Evolutionary conservation across 768 basidiomycete genomes (phyloP).

Genomic region (Boletellus sp.): DNA sequence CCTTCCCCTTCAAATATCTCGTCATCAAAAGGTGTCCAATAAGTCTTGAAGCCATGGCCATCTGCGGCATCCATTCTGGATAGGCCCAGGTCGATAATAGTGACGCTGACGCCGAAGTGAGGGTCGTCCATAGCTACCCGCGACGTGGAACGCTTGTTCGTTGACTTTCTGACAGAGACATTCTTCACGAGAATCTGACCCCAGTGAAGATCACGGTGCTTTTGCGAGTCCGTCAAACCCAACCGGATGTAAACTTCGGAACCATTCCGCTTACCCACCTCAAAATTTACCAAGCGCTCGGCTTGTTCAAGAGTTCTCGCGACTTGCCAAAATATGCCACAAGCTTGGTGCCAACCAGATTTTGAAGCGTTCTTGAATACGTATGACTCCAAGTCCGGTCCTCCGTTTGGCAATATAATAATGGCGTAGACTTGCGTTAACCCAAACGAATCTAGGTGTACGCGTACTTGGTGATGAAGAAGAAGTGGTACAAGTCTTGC

Average conservation of each 20-base stretch:
- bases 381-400: constrained; percentile 86
- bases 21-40: constrained; percentile 82
- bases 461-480: constrained; percentile 6
- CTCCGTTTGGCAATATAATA: constrained; percentile 87
- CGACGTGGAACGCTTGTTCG: constrained; percentile 31
- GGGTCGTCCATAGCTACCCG: constrained; percentile 60
- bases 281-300: constrained; percentile 78
- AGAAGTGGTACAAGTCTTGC: neutral
- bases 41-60: constrained; percentile 41
- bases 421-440: constrained; percentile 82
- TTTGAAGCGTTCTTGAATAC: constrained; percentile 55
- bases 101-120: constrained; percentile 66
- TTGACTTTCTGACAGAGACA: constrained; percentile 35
- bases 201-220: constrained; percentile 99
- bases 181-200: constrained; percentile 89
- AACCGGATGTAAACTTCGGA: neutral
- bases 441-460: constrained; percentile 61
- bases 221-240: constrained; percentile 5
- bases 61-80: constrained; percentile 73
- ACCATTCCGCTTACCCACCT: constrained; percentile 50
- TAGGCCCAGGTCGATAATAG: constrained; percentile 92
- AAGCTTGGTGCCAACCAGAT: constrained; percentile 81
- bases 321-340: constrained; percentile 89
- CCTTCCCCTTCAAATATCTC: constrained; percentile 93
- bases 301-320: constrained; percentile 71